Evolutionary conservation across 805 yeast genomes (phyloP).

Genomic region (Candida saitoana): DNA sequence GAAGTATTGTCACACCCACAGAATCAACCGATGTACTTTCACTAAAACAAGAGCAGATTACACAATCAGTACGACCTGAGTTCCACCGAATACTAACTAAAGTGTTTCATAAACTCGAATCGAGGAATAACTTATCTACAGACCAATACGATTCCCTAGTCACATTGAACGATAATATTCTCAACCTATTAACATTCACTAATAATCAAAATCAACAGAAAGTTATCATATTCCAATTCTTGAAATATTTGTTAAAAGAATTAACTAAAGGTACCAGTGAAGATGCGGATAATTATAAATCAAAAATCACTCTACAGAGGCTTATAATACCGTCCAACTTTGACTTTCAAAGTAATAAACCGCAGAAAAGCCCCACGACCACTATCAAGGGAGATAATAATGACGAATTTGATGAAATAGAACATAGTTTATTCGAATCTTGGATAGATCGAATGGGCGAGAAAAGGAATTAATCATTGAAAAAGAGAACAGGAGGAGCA

Average conservation of each 20-base stretch:
- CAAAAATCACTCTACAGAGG: conserved; percentile 22
- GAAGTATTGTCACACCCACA: neutral
- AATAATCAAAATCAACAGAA: conserved; percentile 16
- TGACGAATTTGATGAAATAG: conserved; percentile 35
- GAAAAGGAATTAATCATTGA: conserved; percentile 2
- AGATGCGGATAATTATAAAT: conserved; percentile 3
- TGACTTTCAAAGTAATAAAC: conserved; percentile 1
- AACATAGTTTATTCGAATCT: conserved; percentile 34
- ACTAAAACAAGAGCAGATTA: conserved; percentile 12
- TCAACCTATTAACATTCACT: conserved; percentile 18
- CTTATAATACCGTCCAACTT: conserved; percentile 33
- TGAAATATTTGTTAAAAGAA: conserved; percentile 38
- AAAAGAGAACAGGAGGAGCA: too few relatives aligned
- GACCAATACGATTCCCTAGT: conserved; percentile 36
- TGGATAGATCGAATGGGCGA: conserved; percentile 39
- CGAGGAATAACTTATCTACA: conserved; percentile 25
- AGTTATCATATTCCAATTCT: conserved; percentile 33
- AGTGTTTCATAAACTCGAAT: conserved; percentile 36
- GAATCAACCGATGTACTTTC: neutral
- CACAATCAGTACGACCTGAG: conserved; percentile 19
- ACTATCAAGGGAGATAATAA: neutral
- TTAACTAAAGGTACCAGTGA: conserved; percentile 17
- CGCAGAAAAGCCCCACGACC: neutral
- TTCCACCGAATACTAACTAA: conserved; percentile 37
- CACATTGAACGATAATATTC: conserved; percentile 31